These are phyloP conservation scores for Aeminium ludgeri DNA, from an alignment of 495 filamentous ascomycete genomes.

Conservation along the genomic window DNA sequence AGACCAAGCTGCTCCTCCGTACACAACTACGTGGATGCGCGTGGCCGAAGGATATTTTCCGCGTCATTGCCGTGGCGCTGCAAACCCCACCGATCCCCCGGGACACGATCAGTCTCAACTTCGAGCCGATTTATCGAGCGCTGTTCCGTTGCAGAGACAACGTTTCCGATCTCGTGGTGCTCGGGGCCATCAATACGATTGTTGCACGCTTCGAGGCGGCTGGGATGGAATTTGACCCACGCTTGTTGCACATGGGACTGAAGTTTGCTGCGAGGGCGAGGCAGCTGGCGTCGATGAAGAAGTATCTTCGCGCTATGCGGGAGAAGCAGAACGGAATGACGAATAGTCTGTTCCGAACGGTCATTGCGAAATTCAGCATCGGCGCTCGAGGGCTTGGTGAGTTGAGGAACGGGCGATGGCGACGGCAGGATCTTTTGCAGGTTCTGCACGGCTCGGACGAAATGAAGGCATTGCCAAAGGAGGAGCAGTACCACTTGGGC, in stretches of 20 bases:
- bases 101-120: conserved; percentile 1
- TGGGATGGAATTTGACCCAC: conserved; percentile 3
- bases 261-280: conserved; percentile 17
- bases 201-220: conserved; percentile 8
- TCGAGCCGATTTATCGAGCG: conserved; percentile 11
- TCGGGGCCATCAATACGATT: conserved; percentile 13
- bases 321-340: not conserved
- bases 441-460: conserved; percentile 17
- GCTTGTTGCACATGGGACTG: conserved; percentile 11
- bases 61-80: conserved; percentile 11
- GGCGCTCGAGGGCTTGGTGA: conserved; percentile 16
- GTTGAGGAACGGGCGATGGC: conserved; percentile 20
- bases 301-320: conserved; percentile 11
- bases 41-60: conserved; percentile 8
- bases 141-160: conserved; percentile 12
- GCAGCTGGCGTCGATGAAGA: conserved; percentile 11
- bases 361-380: conserved; percentile 19
- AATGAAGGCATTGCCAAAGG: conserved; percentile 4
- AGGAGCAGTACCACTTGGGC: conserved; percentile 15
- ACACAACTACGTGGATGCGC: conserved; percentile 14
- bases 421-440: conserved; percentile 11
- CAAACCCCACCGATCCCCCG: not conserved
- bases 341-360: conserved; percentile 13
- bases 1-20: conserved; percentile 12
- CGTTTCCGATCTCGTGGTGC: conserved; percentile 10